A percentile compares a stretch with the other conserved stretches of the same genome.
phyloP scores from a whole-genome alignment of 257 asterid species.

The Anisodus acutangulus region DNA sequence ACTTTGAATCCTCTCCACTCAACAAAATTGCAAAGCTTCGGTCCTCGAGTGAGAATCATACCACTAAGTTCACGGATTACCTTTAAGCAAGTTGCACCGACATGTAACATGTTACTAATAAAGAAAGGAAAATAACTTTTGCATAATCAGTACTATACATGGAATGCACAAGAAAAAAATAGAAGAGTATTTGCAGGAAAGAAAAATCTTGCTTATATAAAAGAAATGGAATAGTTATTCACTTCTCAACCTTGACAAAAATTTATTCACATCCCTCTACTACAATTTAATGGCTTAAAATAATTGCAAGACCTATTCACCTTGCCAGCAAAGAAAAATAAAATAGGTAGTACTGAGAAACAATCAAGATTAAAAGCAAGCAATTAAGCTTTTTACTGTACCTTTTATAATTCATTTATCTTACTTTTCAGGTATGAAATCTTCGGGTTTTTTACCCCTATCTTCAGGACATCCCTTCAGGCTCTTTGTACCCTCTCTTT shows the following conservation, averaged over 20 bases:
- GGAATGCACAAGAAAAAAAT: neutral
- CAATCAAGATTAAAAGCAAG: neutral
- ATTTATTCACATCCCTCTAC: conserved; percentile 20
- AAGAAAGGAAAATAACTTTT: neutral
- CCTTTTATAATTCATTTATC: neutral
- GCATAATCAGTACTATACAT: conserved; percentile 3
- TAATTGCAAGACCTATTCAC: conserved; percentile 12
- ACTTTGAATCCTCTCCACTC: conserved; percentile 99
- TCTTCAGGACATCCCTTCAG: neutral
- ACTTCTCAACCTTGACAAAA: neutral
- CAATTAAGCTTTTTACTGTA: neutral
- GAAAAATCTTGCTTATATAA: neutral
- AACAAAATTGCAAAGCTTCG: conserved; percentile 94
- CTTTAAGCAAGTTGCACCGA: conserved; percentile 39
- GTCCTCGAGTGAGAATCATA: conserved; percentile 79
- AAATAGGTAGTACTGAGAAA: neutral
- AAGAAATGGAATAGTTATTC: neutral
- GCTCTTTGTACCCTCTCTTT: neutral
- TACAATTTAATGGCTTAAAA: conserved; percentile 8
- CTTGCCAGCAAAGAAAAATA: neutral
- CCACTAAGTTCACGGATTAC: conserved; percentile 96
- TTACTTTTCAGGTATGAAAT: neutral
- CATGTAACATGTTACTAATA: neutral
- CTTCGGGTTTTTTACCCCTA: neutral
- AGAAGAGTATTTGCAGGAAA: neutral